These are phyloP conservation scores for Calonectria leucothoes DNA, from an alignment of 2,329 filamentous ascomycete genomes.

Conservation along the genomic window DNA sequence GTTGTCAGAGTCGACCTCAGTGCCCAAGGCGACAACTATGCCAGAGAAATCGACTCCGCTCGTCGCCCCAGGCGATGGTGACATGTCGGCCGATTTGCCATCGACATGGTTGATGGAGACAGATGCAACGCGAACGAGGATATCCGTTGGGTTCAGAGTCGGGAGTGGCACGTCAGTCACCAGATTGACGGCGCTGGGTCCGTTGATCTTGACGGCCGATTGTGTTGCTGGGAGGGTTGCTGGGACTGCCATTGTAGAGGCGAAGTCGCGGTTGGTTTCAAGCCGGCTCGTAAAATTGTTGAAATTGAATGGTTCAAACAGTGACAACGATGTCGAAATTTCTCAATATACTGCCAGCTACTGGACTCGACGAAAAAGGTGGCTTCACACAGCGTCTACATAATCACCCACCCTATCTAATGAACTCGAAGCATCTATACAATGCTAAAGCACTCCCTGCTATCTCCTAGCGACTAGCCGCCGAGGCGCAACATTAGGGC, in stretches of 20 bases:
- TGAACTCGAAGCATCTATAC: not conserved
- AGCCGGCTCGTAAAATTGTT: not conserved
- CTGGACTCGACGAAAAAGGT: not conserved
- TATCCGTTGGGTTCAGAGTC: conserved; percentile 7
- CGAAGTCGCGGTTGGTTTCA: not conserved
- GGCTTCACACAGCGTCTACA: not conserved
- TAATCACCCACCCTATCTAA: not conserved
- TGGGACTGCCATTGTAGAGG: conserved; percentile 8
- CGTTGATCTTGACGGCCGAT: conserved; percentile 20
- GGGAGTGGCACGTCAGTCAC: conserved; percentile 1
- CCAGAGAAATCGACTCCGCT: conserved; percentile 34
- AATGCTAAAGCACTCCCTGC: not conserved
- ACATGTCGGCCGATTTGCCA: conserved; percentile 34
- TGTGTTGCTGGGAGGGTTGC: conserved; percentile 13
- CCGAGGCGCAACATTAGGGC: not conserved
- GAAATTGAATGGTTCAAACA: not conserved
- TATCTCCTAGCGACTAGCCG: not conserved
- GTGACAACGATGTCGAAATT: not conserved
- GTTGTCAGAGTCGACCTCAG: conserved; percentile 19
- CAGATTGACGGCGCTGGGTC: conserved; percentile 4
- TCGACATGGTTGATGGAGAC: conserved; percentile 34
- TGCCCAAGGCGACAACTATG: conserved; percentile 21
- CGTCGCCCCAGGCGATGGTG: conserved; percentile 28
- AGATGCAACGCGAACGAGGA: conserved; percentile 24
- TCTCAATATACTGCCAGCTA: not conserved